These are phyloP conservation scores for Agrostemma githago DNA, from an alignment of 148 eudicot species.

Conservation along the genomic window DNA sequence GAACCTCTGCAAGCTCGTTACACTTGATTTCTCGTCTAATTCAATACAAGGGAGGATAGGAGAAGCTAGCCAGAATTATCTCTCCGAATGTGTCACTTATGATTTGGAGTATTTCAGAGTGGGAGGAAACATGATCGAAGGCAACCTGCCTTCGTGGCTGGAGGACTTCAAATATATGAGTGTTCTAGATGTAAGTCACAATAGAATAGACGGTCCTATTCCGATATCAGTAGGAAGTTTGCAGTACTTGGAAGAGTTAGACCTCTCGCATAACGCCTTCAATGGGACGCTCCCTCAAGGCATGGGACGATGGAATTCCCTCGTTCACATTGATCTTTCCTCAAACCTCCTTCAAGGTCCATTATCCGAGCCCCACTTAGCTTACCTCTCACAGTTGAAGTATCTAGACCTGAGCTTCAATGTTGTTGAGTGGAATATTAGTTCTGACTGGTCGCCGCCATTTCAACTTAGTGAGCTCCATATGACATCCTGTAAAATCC, in stretches of 20 bases:
- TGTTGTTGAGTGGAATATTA: conserved; percentile 17
- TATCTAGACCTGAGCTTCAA: conserved; percentile 8
- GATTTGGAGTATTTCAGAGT: conserved; percentile 12
- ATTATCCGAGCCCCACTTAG: conserved; percentile 22
- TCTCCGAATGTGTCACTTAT: conserved; percentile 9
- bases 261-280: neutral
- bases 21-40: neutral
- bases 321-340: no score
- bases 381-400: conserved; percentile 22
- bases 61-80: neutral
- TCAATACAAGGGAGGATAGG: neutral
- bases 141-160: conserved; percentile 11
- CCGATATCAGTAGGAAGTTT: conserved; percentile 16
- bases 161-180: conserved; percentile 17
- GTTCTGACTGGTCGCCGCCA: conserved; percentile 31
- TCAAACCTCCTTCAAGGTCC: conserved; percentile 22
- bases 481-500: conserved; percentile 17
- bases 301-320: no score
- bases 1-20: conserved; percentile 18
- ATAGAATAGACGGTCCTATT: conserved; percentile 14
- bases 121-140: neutral
- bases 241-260: conserved; percentile 11
- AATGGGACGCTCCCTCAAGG: no score
- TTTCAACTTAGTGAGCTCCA: conserved; percentile 21
- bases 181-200: neutral